These are phyloP conservation scores for Trametes sanguinea DNA, from an alignment of 768 basidiomycete species.

Conservation along the genomic window DNA sequence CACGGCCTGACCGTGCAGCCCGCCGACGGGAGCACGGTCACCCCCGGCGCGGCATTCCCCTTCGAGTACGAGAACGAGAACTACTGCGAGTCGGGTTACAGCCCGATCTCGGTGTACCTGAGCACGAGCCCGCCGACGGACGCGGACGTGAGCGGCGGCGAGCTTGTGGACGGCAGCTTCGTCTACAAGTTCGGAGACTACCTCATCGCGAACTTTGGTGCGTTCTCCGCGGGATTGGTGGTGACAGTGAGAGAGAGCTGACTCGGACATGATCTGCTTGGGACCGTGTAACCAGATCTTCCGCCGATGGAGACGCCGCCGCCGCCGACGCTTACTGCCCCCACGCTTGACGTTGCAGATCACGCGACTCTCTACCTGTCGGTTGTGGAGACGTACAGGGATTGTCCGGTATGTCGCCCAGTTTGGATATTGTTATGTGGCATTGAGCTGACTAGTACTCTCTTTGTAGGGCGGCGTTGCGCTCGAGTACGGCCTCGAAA, in stretches of 20 bases:
- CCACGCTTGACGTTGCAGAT: slow-evolving; percentile 10
- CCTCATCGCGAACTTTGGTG: slow-evolving; percentile 27
- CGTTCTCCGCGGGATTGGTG: no score
- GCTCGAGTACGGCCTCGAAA: slow-evolving; percentile 23
- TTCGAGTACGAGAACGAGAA: slow-evolving; percentile 22
- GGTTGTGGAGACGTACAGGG: slow-evolving; percentile 23
- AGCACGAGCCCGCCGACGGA: slow-evolving; percentile 10
- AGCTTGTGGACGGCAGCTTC: slow-evolving; percentile 21
- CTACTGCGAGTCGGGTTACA: slow-evolving; percentile 26
- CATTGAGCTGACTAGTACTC: background rate
- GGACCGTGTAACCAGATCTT: slow-evolving; percentile 13
- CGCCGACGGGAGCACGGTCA: slow-evolving; percentile 10
- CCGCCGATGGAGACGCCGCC: slow-evolving; percentile 21
- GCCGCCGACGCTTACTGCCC: slow-evolving; percentile 18
- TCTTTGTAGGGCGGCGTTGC: slow-evolving; percentile 7
- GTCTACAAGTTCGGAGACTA: slow-evolving; percentile 24
- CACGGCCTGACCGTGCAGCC: slow-evolving; percentile 23
- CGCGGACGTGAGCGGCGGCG: slow-evolving; percentile 15
- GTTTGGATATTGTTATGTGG: background rate
- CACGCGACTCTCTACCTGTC: slow-evolving; percentile 19
- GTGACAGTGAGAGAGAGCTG: no score
- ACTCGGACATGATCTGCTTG: no score
- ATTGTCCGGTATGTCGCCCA: slow-evolving; percentile 23
- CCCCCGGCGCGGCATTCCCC: slow-evolving; percentile 16
- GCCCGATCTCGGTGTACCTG: slow-evolving; percentile 22